Percentiles rank a stretch among this genome's conserved stretches.
Conservation (phyloP, 768 basidiomycete species). For the Suillus cothurnatus region DNA sequence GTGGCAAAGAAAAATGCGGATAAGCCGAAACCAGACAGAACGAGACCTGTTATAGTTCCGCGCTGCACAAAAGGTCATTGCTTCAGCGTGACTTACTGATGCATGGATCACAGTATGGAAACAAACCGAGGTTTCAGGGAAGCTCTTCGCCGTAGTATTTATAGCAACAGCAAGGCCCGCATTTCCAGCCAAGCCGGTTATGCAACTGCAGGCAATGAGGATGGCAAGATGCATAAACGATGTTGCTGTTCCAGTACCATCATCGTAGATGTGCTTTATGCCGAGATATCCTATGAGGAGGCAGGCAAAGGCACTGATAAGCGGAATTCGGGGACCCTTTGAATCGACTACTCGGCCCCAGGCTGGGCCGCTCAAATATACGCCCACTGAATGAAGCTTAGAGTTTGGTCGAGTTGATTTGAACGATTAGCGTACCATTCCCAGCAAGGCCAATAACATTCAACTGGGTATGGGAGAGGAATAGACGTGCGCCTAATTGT, state of each 20-base stretch:
- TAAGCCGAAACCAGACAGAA: constrained; percentile 86
- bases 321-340: constrained; percentile 69
- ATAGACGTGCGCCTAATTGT: constrained; percentile 77
- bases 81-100: not conserved
- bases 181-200: constrained; percentile 80
- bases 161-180: constrained; percentile 70
- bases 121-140: constrained; percentile 69
- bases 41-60: constrained; percentile 74
- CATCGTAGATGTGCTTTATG: constrained; percentile 67
- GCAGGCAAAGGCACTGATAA: constrained; percentile 57
- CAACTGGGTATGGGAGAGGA: constrained; percentile 76
- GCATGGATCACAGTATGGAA: not conserved
- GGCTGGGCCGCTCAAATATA: constrained; percentile 74
- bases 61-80: constrained; percentile 44
- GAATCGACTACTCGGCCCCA: constrained; percentile 81
- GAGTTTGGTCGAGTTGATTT: not conserved
- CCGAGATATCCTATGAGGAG: constrained; percentile 76
- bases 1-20: constrained; percentile 90
- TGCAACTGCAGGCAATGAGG: constrained; percentile 63
- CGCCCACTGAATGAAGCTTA: constrained; percentile 54
- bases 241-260: constrained; percentile 43
- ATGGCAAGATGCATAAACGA: constrained; percentile 46
- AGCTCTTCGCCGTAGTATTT: constrained; percentile 84
- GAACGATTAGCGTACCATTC: constrained; percentile 51
- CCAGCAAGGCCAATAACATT: constrained; percentile 82